Base-by-base conservation (phyloP, 257 asterid genomes). In the Plantago elongata region DNA sequence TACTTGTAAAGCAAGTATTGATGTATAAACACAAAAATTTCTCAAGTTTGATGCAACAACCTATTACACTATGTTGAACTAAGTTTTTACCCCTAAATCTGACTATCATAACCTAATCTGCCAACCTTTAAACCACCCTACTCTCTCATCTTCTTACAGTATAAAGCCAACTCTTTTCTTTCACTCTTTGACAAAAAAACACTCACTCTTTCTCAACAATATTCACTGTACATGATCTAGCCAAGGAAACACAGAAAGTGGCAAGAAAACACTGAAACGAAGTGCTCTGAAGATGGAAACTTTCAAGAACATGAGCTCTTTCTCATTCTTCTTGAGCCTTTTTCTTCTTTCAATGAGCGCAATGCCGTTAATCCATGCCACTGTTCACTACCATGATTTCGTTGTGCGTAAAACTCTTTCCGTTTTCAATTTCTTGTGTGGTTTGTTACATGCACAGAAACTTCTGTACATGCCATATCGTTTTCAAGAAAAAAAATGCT, bases 71-170 rank as follows among this genome's bases (percentile, higher is more conserved):
- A 71, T 34, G 80, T 79, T 83, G 85, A 78, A 78, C 75, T 64
- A 72, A 70, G 76, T 81, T 57, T 50, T 57, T 59, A 72, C 66
- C 64, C 57, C 65, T 17, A 60, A 54, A 74, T 59, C 74, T 71
- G 72, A 79, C 72, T 73, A 75, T 74, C 77, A 60, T 49, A 78
- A 82, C 90, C 90, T 77, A 80, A 84, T 82, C 86, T 69, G 86
- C 93, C 95, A 73, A 87, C 82, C 82, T 65, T 68, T 65, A 44
- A 78, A 66, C 86, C 61, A 74, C 83, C 72, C 78, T 46, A 34
- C 78, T 51, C 77, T 69, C 75, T 60, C 71, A 60, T 60, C 49
- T 49, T 63, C 76, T 72, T 55, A 13, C 29, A 66, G 66, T 84
- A 78, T 89, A 81, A 60, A 79, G 79, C 62, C 15, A 73, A 60